Conservation (phyloP, 164 flowering plant genomes). For the Saururus chinensis region DNA sequence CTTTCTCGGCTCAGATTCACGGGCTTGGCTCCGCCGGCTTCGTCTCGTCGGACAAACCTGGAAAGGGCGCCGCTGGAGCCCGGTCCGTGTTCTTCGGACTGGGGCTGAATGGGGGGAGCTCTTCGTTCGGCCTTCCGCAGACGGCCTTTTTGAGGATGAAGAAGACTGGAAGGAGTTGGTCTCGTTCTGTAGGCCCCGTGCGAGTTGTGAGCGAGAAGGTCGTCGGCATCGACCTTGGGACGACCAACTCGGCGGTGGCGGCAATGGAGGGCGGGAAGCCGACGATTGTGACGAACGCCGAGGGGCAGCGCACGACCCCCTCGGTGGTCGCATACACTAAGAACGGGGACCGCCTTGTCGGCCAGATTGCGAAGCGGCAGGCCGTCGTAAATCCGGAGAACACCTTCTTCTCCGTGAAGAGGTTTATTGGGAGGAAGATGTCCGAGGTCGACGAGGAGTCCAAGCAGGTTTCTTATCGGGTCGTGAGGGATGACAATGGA, state of each 20-base stretch:
- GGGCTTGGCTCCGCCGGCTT: constrained; percentile 20
- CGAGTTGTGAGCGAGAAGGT: constrained; percentile 48
- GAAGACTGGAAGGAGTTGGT: constrained; percentile 3
- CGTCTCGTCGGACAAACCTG: constrained; percentile 7
- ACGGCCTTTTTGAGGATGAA: constrained; percentile 14
- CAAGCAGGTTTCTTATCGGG: constrained; percentile 54
- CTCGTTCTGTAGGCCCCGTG: constrained; percentile 30
- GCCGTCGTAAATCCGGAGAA: constrained; percentile 92
- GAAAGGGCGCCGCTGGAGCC: background rate
- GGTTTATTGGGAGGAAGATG: constrained; percentile 77
- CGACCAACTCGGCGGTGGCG: constrained; percentile 64
- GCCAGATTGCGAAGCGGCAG: constrained; percentile 94
- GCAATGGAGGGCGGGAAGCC: constrained; percentile 84
- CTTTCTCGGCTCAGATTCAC: constrained; percentile 40
- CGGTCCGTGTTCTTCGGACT: constrained; percentile 28
- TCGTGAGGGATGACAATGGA: constrained; percentile 57
- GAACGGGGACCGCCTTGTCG: constrained; percentile 73
- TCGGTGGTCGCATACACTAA: constrained; percentile 95
- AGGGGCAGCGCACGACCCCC: constrained; percentile 83
- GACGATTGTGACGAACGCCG: constrained; percentile 59
- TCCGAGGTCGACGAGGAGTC: constrained; percentile 54
- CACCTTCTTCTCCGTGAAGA: constrained; percentile 74
- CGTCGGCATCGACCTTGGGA: constrained; percentile 60
- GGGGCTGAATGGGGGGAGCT: constrained; percentile 3
- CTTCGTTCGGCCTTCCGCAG: constrained; percentile 7